Evolutionary conservation across 2,329 filamentous ascomycete genomes (phyloP), one percentile per base, ranked within the genome.

Genomic region (Colletotrichum siamense): DNA sequence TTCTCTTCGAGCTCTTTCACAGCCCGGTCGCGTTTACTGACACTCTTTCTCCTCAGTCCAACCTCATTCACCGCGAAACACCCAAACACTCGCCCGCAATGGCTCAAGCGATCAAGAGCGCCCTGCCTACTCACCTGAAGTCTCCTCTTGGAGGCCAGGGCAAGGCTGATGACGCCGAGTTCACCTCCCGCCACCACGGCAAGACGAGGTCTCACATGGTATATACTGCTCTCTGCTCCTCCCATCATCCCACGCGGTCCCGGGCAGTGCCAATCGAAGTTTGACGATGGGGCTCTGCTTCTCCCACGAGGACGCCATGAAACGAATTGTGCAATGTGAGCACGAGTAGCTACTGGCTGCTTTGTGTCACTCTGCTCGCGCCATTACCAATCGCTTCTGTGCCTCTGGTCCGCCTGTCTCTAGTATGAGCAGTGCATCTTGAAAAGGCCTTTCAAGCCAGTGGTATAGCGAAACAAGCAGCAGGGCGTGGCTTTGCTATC

Each of bases 191-290:
- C 84, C 95, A 95, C 84, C 94, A 96, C 86, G 94, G 94, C 88
- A 96, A 96, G 91, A 94, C 94, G 80, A 94, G 94, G 86, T 95
- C 94, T 77, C 94, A 96, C 87, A 95, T 96, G 92, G 94, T 94
- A 87, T 92, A 94, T 93, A 75, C 57, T 59, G 13, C 49, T 68
- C 8, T 36, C 36, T 44, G 15, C 12, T 13, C 16, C 24, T 28
- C 59, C 22, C 24, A 36, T 52, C 78, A 79, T 28, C 44, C 62
- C 6, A 16, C 24, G 68, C 64, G 44, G 72, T n/a, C n/a, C 44
- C 78, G 24, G 59, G 32, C 10, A 44, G 55, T 39, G 44, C 67
- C 34, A 36, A 26, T 15, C 32, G n/a, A 57, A 22, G 18, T 44
- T 9, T 26, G 22, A 49, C 24, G 57, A 32, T 44, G 22, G 26